Percentiles rank a stretch among this genome's conserved stretches.
Conservation (phyloP, 2,329 filamentous ascomycete species). For the Ophiobolus disseminans region DNA sequence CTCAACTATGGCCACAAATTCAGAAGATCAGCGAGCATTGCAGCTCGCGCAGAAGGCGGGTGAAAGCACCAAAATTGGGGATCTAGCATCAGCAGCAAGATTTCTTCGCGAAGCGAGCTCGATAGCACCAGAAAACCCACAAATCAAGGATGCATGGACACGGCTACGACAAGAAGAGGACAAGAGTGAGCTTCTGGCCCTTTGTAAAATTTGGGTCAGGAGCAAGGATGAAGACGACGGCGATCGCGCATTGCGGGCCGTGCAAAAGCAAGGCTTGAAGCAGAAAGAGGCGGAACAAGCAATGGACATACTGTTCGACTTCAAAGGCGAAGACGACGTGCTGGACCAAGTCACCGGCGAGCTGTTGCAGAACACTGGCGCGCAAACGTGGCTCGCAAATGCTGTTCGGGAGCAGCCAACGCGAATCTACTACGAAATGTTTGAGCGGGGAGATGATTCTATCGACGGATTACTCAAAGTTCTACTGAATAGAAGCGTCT, state of each 20-base stretch:
- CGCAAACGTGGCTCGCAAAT: slow-evolving; percentile 50
- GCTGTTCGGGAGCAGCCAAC: slow-evolving; percentile 50
- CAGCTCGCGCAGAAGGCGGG: slow-evolving; percentile 40
- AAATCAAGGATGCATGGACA: slow-evolving; percentile 52
- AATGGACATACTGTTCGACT: slow-evolving; percentile 52
- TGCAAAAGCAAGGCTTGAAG: slow-evolving; percentile 41
- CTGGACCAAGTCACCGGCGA: slow-evolving; percentile 51
- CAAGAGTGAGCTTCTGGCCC: slow-evolving; percentile 41
- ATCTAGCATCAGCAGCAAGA: slow-evolving; percentile 50
- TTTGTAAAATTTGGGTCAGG: slow-evolving; percentile 46
- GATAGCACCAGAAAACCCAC: slow-evolving; percentile 51
- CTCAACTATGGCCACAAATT: slow-evolving; percentile 36
- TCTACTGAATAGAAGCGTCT: slow-evolving; percentile 51
- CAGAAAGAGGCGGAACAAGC: slow-evolving; percentile 49
- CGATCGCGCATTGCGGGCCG: slow-evolving; percentile 44
- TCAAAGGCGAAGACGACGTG: slow-evolving; percentile 51
- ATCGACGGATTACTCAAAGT: slow-evolving; percentile 54
- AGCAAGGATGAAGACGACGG: slow-evolving; percentile 50
- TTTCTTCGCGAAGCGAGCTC: slow-evolving; percentile 54
- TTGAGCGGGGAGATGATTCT: slow-evolving; percentile 54
- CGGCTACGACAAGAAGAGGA: slow-evolving; percentile 49
- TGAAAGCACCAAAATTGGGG: slow-evolving; percentile 35
- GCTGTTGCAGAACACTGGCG: slow-evolving; percentile 45
- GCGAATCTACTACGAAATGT: slow-evolving; percentile 53
- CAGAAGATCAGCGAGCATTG: slow-evolving; percentile 39